Conservation (phyloP, 345 rosid species). For the Gynandropsis gynandra region DNA sequence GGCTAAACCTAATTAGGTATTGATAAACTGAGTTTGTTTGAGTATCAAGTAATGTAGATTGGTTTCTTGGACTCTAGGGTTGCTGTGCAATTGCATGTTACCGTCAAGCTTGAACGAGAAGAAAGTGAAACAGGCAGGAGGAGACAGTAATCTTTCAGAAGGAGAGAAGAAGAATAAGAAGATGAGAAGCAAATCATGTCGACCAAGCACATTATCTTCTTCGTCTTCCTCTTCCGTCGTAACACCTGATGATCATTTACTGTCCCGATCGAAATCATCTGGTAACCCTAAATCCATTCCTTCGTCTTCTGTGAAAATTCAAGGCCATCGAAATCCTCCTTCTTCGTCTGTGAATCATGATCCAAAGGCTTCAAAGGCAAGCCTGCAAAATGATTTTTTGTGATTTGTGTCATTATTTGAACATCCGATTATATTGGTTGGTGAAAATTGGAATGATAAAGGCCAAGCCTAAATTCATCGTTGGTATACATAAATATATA, state of each 20-base stretch:
- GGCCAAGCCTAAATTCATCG: too few relatives aligned
- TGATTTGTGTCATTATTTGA: conserved; percentile 6
- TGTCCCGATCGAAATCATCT: conserved; percentile 13
- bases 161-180: conserved; percentile 48
- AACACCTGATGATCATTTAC: conserved; percentile 5
- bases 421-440: conserved; percentile 9
- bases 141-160: conserved; percentile 24
- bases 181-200: conserved; percentile 19
- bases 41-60: background rate
- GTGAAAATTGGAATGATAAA: too few relatives aligned
- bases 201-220: conserved; percentile 21
- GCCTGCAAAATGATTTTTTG: conserved; percentile 9
- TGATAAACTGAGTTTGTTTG: background rate
- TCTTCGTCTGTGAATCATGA: conserved; percentile 14
- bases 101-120: conserved; percentile 71
- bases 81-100: conserved; percentile 84
- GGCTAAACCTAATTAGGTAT: background rate
- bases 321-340: background rate
- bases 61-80: conserved; percentile 32
- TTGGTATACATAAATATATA: too few relatives aligned
- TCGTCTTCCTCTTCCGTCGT: conserved; percentile 7
- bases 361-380: conserved; percentile 5
- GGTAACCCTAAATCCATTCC: conserved; percentile 12
- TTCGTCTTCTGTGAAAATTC: conserved; percentile 1
- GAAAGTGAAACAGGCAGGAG: conserved; percentile 45